A percentile compares a stretch with the other conserved stretches of the same genome.
Evolutionary conservation across 2,329 filamentous ascomycete species (phyloP).

Genomic region (Xylaria sp.): DNA sequence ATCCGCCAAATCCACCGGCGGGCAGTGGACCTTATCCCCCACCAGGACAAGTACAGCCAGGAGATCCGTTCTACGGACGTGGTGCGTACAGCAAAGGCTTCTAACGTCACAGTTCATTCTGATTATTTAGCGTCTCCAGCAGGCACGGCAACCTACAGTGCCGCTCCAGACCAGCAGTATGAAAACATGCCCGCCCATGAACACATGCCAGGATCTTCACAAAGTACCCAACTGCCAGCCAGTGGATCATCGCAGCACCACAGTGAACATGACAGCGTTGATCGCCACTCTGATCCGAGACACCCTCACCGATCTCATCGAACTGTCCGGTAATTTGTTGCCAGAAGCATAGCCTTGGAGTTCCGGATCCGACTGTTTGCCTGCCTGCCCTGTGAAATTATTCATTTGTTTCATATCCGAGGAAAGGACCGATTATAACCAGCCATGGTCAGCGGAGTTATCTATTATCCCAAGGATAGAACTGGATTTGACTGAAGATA

Average conservation of each 20-base stretch:
- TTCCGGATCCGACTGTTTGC: constrained; percentile 20
- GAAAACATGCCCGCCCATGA: constrained; percentile 40
- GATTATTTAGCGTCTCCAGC: constrained; percentile 50
- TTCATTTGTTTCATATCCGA: constrained; percentile 28
- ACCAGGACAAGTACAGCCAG: constrained; percentile 42
- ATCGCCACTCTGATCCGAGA: constrained; percentile 29
- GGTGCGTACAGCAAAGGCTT: constrained; percentile 48
- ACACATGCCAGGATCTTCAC: constrained; percentile 26
- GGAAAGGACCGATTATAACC: constrained; percentile 28
- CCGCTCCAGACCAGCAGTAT: constrained; percentile 48
- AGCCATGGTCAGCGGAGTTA: constrained; percentile 24
- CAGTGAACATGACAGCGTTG: constrained; percentile 30
- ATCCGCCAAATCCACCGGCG: constrained; percentile 32
- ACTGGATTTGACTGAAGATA: constrained; percentile 30
- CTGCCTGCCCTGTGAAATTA: constrained; percentile 24
- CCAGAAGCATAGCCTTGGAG: constrained; percentile 25
- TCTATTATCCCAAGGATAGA: constrained; percentile 31
- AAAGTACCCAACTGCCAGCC: constrained; percentile 30
- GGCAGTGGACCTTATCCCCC: constrained; percentile 29
- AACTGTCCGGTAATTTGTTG: constrained; percentile 26
- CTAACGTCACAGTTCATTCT: constrained; percentile 32
- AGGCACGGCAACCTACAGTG: constrained; percentile 40
- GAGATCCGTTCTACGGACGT: constrained; percentile 54
- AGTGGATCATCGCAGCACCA: constrained; percentile 31
- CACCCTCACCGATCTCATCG: constrained; percentile 29